Percentiles rank a stretch among this genome's conserved stretches.
phyloP scores from a whole-genome alignment of 2,329 filamentous ascomycete species.

The Cladosporium sp. region DNA sequence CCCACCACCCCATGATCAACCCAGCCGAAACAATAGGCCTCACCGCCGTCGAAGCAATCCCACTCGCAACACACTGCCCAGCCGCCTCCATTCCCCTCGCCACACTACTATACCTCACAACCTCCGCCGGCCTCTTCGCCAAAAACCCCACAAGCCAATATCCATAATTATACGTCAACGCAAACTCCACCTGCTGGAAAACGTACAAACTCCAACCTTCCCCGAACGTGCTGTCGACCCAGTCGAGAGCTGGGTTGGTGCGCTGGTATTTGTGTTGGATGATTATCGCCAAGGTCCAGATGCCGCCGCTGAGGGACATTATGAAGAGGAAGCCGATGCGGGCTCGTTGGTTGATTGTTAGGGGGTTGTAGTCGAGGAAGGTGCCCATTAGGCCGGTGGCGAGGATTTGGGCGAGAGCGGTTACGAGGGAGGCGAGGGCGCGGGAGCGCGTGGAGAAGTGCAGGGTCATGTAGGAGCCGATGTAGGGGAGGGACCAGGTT shows the following conservation, averaged over 20 bases:
- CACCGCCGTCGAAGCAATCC: background rate
- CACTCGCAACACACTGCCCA: background rate
- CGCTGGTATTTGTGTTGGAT: slow-evolving; percentile 61
- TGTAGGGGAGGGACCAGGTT: slow-evolving; percentile 51
- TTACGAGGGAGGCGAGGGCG: slow-evolving; percentile 69
- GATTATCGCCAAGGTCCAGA: slow-evolving; percentile 72
- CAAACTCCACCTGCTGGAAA: slow-evolving; percentile 4
- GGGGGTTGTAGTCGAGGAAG: slow-evolving; percentile 42
- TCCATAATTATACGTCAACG: background rate
- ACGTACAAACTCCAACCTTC: slow-evolving; percentile 54
- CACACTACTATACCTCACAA: background rate
- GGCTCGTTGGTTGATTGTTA: slow-evolving; percentile 53
- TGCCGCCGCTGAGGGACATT: slow-evolving; percentile 61
- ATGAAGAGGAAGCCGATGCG: slow-evolving; percentile 58
- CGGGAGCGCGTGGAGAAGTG: slow-evolving; percentile 65
- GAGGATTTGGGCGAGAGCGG: slow-evolving; percentile 66
- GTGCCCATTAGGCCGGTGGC: slow-evolving; percentile 60
- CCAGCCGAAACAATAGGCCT: slow-evolving; percentile 1
- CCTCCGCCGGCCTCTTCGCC: background rate
- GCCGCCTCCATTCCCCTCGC: background rate
- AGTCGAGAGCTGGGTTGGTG: slow-evolving; percentile 65
- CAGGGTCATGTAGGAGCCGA: slow-evolving; percentile 45
- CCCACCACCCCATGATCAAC: background rate
- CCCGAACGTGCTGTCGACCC: slow-evolving; percentile 64
- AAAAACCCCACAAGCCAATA: background rate